Evolutionary conservation across 2,329 filamentous ascomycete genomes (phyloP).

Genomic region (Ascocoryne sarcoides): DNA sequence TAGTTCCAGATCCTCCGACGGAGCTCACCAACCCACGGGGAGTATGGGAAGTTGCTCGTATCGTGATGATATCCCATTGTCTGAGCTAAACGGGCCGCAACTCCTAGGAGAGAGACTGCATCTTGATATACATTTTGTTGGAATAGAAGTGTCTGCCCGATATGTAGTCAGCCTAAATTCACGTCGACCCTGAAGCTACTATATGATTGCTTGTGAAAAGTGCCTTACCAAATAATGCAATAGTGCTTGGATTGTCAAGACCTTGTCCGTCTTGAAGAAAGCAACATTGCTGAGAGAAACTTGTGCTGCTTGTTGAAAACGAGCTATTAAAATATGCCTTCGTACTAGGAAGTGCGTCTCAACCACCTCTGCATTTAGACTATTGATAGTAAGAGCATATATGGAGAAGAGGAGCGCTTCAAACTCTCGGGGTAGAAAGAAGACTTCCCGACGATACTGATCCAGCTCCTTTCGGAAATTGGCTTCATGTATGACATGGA

Average conservation of each 20-base stretch:
- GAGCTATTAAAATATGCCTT: constrained; percentile 8
- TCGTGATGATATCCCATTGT: constrained; percentile 59
- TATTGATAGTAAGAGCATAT: constrained; percentile 50
- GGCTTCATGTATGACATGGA: constrained; percentile 58
- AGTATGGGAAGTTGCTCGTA: constrained; percentile 17
- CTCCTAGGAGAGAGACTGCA: constrained; percentile 51
- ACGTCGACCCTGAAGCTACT: background rate
- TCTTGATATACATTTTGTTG: constrained; percentile 45
- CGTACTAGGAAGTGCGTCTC: constrained; percentile 16
- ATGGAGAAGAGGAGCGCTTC: constrained; percentile 61
- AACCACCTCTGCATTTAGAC: constrained; percentile 43
- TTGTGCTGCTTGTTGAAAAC: constrained; percentile 9
- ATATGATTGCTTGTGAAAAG: background rate
- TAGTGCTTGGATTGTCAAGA: constrained; percentile 10
- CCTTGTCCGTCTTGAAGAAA: constrained; percentile 14
- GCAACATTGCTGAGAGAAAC: constrained; percentile 12
- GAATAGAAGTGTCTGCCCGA: constrained; percentile 15
- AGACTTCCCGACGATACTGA: constrained; percentile 41
- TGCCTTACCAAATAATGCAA: constrained; percentile 17
- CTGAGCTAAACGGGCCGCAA: constrained; percentile 57
- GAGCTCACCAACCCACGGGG: constrained; percentile 17
- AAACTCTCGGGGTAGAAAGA: constrained; percentile 36
- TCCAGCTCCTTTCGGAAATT: constrained; percentile 54
- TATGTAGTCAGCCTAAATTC: too few species aligned
- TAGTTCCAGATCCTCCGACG: constrained; percentile 15